Percentiles rank a stretch among this genome's conserved stretches.
phyloP scores from a whole-genome alignment of 1,284 basidiomycete species.

The Trichosporon faecale region DNA sequence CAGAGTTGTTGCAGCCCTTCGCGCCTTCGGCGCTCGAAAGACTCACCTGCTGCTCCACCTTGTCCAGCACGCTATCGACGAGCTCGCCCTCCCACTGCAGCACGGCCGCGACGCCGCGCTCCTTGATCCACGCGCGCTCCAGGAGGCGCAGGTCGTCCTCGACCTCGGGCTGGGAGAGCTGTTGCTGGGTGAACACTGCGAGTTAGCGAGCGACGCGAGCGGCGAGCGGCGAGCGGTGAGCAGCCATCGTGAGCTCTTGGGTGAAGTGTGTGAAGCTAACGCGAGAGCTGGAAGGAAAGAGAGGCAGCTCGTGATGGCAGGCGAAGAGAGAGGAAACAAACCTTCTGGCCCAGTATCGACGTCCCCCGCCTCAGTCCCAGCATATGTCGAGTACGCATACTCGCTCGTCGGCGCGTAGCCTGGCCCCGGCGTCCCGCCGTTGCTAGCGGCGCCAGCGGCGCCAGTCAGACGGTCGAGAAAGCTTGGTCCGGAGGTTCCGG shows the following conservation, averaged over 20 bases:
- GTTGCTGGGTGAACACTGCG: neutral
- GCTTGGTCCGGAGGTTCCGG: neutral
- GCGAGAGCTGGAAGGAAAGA: no score
- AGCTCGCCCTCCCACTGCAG: constrained; percentile 71
- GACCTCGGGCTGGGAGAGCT: neutral
- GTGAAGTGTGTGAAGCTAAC: neutral
- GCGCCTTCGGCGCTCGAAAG: neutral
- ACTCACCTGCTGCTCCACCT: constrained; percentile 78
- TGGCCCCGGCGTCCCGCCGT: neutral
- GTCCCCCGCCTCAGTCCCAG: neutral
- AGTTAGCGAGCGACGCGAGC: neutral
- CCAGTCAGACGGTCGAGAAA: constrained; percentile 1
- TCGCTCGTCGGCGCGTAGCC: neutral
- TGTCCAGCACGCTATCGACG: constrained; percentile 69
- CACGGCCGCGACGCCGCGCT: constrained; percentile 76
- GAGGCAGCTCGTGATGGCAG: no score
- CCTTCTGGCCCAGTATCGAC: neutral
- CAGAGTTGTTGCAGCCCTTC: no score
- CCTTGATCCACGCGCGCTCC: constrained; percentile 78
- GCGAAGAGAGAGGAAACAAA: neutral
- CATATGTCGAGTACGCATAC: neutral
- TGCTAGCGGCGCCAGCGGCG: neutral
- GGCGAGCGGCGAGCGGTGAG: neutral
- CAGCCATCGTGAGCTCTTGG: neutral
- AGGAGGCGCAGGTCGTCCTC: constrained; percentile 52